Conservation (phyloP, 2,329 filamentous ascomycete genomes). For the Pleoardoris graminearum region DNA sequence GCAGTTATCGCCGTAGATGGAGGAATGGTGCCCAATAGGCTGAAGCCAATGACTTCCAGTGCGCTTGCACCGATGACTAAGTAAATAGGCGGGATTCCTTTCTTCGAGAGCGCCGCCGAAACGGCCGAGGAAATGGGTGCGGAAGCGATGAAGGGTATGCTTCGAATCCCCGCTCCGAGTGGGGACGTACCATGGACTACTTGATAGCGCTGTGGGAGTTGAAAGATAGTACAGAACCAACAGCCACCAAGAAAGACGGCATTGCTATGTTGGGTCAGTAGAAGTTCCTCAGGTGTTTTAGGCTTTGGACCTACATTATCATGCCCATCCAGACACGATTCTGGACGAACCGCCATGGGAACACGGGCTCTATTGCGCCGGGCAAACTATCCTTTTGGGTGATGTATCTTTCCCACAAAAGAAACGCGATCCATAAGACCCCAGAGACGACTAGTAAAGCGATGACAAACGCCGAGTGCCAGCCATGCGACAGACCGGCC, state of each 20-base stretch:
- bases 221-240: constrained; percentile 21
- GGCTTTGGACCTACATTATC: constrained; percentile 11
- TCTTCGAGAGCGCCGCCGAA: background rate
- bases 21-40: background rate
- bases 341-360: constrained; percentile 19
- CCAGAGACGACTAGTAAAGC: constrained; percentile 6
- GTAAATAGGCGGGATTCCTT: background rate
- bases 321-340: constrained; percentile 12
- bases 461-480: constrained; percentile 7
- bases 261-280: constrained; percentile 7
- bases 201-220: background rate
- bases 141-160: background rate
- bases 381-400: background rate
- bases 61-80: background rate
- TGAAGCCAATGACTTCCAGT: background rate
- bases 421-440: constrained; percentile 10
- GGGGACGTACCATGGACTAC: background rate
- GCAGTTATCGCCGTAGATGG: background rate
- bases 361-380: constrained; percentile 8
- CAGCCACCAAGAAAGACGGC: constrained; percentile 15
- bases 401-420: constrained; percentile 14
- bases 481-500: constrained; percentile 2
- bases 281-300: background rate
- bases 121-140: background rate
- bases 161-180: background rate